These are phyloP conservation scores for Kwoniella europaea DNA, from an alignment of 768 basidiomycete genomes.

Conservation along the genomic window DNA sequence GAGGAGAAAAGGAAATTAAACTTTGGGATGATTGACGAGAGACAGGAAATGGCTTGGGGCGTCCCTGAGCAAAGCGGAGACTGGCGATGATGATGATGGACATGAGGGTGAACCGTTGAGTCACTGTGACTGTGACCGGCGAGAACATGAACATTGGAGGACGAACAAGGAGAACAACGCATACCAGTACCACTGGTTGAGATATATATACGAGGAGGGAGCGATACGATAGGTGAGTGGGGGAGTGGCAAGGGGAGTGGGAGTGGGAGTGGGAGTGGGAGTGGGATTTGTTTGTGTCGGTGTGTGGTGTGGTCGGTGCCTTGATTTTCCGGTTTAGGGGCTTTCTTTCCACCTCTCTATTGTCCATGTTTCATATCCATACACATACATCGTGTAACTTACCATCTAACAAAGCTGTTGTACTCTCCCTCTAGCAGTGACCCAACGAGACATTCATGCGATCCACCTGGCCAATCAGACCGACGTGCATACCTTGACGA, in stretches of 20 bases:
- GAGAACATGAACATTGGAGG: too few species aligned
- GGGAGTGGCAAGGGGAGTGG: not conserved
- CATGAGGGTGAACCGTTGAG: too few species aligned
- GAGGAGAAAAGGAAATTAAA: constrained; percentile 16
- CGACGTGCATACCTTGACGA: too few species aligned
- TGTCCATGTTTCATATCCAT: constrained; percentile 11
- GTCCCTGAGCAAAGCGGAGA: constrained; percentile 1
- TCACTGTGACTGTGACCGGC: too few species aligned
- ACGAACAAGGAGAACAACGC: not conserved
- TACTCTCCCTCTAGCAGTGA: too few species aligned
- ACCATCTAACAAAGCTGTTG: too few species aligned
- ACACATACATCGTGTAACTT: not conserved
- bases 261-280: not conserved
- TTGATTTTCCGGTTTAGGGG: constrained; percentile 5
- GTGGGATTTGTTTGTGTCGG: not conserved
- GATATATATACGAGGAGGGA: not conserved
- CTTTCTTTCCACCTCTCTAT: not conserved
- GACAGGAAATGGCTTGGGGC: constrained; percentile 8
- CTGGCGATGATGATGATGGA: not conserved
- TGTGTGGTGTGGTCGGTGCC: not conserved
- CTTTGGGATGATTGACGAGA: constrained; percentile 1
- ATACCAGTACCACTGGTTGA: not conserved
- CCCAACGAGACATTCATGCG: too few species aligned
- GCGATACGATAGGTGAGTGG: not conserved
- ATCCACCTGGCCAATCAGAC: too few species aligned